Percentiles rank a stretch among this genome's conserved stretches.
These are phyloP conservation scores for Malus hybrid DNA, from an alignment of 331 rosid genomes.

Conservation along the genomic window DNA sequence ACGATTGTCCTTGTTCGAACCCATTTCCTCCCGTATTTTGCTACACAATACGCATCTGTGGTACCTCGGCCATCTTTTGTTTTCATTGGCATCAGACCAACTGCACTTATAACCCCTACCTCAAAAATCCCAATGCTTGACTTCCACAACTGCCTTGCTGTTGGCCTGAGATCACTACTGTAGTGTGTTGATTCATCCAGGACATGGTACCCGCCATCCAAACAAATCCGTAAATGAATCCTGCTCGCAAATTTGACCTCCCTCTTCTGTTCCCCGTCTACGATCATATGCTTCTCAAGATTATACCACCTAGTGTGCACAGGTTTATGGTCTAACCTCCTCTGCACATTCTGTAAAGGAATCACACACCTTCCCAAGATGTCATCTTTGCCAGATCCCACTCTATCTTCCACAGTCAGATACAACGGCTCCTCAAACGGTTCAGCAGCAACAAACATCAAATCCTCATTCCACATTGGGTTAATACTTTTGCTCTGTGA, in stretches of 20 bases:
- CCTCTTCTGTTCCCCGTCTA: conserved; percentile 35
- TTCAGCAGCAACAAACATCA: conserved; percentile 42
- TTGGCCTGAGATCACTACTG: conserved; percentile 49
- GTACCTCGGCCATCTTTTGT: conserved; percentile 31
- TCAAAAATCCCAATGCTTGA: conserved; percentile 40
- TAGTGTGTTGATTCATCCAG: conserved; percentile 47
- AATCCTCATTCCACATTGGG: conserved; percentile 36
- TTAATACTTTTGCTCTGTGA: conserved; percentile 32
- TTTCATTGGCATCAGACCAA: conserved; percentile 41
- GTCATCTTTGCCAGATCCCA: conserved; percentile 32
- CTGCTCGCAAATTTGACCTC: conserved; percentile 39
- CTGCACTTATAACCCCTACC: conserved; percentile 38
- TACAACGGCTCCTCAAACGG: conserved; percentile 40
- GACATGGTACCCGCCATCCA: conserved; percentile 51
- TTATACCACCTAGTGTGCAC: conserved; percentile 41
- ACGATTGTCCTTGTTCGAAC: conserved; percentile 42
- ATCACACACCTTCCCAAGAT: conserved; percentile 34
- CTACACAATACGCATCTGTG: conserved; percentile 39
- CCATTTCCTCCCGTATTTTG: conserved; percentile 49
- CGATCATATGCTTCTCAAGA: conserved; percentile 30
- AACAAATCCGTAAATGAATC: conserved; percentile 36
- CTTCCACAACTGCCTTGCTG: conserved; percentile 43
- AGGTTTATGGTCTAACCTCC: conserved; percentile 46
- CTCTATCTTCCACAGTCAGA: conserved; percentile 40
- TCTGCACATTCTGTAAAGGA: conserved; percentile 39